phyloP scores from a whole-genome alignment of 2,329 filamentous ascomycete species.

The Proliferodiscus dingleyae region DNA sequence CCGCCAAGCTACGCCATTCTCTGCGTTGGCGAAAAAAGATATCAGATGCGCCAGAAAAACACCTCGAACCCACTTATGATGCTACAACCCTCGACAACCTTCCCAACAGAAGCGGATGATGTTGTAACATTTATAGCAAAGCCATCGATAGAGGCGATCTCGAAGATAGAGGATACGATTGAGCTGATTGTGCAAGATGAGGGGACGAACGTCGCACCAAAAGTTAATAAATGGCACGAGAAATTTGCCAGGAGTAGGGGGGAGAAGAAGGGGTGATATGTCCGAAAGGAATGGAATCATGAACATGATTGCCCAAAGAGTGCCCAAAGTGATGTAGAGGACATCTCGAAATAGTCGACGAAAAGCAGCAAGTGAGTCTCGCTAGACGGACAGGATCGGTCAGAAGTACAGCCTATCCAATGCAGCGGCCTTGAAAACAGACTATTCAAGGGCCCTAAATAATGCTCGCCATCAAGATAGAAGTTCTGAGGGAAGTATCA shows the following conservation, averaged over 20 bases:
- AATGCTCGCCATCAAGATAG: no score
- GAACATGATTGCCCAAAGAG: no score
- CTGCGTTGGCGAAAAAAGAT: conserved; percentile 46
- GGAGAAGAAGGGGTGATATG: conserved; percentile 15
- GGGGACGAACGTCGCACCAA: conserved; percentile 27
- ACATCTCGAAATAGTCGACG: no score
- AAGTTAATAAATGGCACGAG: conserved; percentile 53
- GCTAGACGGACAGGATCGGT: no score
- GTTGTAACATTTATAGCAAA: conserved; percentile 27
- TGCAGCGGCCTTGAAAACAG: no score
- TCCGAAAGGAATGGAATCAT: no score
- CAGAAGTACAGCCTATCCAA: no score
- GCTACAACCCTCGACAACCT: conserved; percentile 35
- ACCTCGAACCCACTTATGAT: conserved; percentile 63
- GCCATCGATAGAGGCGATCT: conserved; percentile 43
- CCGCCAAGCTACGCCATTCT: conserved; percentile 47
- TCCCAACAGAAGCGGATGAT: conserved; percentile 19
- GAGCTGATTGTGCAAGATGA: conserved; percentile 47
- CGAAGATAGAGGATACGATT: conserved; percentile 57
- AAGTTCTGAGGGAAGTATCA: no score
- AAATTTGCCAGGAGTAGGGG: conserved; percentile 41
- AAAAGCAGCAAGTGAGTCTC: no score
- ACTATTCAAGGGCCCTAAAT: no score
- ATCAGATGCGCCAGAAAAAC: conserved; percentile 60
- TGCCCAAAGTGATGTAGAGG: no score